Evolutionary conservation across 805 yeast species (phyloP).

Genomic region (Ogataea trehaloabstinens): DNA sequence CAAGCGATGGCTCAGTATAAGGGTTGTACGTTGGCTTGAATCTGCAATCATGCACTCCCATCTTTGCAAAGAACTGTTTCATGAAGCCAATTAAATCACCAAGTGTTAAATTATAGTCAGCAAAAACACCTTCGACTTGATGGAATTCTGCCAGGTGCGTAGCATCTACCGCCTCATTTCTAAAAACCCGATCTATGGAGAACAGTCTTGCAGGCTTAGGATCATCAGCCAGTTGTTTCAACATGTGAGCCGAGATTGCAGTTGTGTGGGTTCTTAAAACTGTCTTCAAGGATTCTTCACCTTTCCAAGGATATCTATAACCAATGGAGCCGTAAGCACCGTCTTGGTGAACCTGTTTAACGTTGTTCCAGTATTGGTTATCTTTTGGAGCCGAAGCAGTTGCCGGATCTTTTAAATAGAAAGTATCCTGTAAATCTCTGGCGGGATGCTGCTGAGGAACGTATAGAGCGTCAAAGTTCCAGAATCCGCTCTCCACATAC

Average conservation of each 20-base stretch:
- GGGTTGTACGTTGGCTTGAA: constrained; percentile 99
- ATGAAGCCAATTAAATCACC: constrained; percentile 97
- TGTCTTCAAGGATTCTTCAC: constrained; percentile 82
- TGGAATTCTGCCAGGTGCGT: constrained; percentile 99
- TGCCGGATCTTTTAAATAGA: constrained; percentile 91
- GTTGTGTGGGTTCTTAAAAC: constrained; percentile 98
- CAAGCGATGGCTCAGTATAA: constrained; percentile 98
- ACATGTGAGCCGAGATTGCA: constrained; percentile 85
- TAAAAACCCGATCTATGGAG: constrained; percentile 96
- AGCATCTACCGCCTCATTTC: constrained; percentile 99
- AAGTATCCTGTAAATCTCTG: constrained; percentile 97
- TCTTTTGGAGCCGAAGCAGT: constrained; percentile 83
- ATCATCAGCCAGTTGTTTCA: constrained; percentile 80
- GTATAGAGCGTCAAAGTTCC: constrained; percentile 95
- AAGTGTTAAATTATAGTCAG: constrained; percentile 90
- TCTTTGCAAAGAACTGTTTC: constrained; percentile 93
- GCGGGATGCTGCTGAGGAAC: constrained; percentile 99
- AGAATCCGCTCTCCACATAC: constrained; percentile 96
- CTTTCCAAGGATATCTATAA: constrained; percentile 97
- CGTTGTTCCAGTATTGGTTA: constrained; percentile 69
- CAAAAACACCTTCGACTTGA: constrained; percentile 98
- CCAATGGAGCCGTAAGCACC: constrained; percentile 96
- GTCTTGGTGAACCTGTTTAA: constrained; percentile 79
- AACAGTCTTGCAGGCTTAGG: constrained; percentile 90
- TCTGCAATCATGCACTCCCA: constrained; percentile 95